Evolutionary conservation across 805 yeast genomes (phyloP).

Genomic region (Sungouiella blattae): DNA sequence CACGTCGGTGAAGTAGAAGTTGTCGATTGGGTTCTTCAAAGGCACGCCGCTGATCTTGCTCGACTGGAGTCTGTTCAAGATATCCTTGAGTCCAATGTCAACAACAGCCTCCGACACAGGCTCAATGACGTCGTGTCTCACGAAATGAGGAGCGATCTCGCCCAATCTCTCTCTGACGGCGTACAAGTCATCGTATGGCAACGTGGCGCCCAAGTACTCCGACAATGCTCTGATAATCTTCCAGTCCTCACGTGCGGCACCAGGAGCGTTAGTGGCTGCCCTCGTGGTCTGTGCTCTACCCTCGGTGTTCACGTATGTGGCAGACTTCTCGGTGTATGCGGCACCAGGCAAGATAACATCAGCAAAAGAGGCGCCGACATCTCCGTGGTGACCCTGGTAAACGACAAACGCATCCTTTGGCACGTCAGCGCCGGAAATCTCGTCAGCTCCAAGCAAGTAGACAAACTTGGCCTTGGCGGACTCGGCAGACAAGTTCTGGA

Average conservation of each 20-base stretch:
- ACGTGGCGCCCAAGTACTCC: slow-evolving; percentile 65
- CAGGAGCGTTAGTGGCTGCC: slow-evolving; percentile 86
- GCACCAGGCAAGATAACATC: slow-evolving; percentile 85
- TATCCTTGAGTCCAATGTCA: slow-evolving; percentile 51
- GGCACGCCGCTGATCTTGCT: slow-evolving; percentile 37
- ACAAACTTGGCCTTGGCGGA: slow-evolving; percentile 63
- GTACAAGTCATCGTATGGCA: slow-evolving; percentile 73
- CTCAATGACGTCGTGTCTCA: slow-evolving; percentile 73
- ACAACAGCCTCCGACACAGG: slow-evolving; percentile 57
- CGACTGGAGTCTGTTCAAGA: slow-evolving; percentile 35
- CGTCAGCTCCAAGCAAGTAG: slow-evolving; percentile 83
- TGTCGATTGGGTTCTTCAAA: slow-evolving; percentile 68
- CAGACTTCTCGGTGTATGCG: slow-evolving; percentile 84
- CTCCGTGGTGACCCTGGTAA: slow-evolving; percentile 92
- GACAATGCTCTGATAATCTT: slow-evolving; percentile 78
- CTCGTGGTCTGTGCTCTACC: slow-evolving; percentile 83
- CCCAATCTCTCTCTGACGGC: slow-evolving; percentile 66
- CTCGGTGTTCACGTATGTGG: slow-evolving; percentile 84
- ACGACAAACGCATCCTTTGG: slow-evolving; percentile 85
- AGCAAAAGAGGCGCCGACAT: slow-evolving; percentile 81
- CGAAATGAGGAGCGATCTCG: slow-evolving; percentile 77
- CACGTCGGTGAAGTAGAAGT: slow-evolving; percentile 86
- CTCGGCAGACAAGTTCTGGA: slow-evolving; percentile 49
- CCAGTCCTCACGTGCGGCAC: slow-evolving; percentile 91
- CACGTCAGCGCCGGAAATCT: slow-evolving; percentile 60